Base-by-base conservation (phyloP, 1,139 yeast species). In the Yamadazyma sp. region DNA sequence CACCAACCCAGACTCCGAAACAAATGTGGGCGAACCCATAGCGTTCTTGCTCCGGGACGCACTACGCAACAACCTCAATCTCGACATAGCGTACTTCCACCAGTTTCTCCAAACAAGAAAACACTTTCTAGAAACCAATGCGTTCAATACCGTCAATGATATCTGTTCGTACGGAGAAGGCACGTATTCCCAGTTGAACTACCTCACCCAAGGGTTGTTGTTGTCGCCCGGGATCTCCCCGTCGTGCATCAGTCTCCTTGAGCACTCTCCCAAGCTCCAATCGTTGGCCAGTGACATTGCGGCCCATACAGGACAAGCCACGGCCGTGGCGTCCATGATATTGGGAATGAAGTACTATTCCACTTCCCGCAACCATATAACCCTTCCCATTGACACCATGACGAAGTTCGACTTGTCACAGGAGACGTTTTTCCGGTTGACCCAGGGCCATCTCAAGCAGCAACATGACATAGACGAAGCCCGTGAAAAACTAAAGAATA, bases 251-350 rank as follows among this genome's bases (percentile, higher is more conserved):
- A 58, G 62, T 29, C 54, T 81, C 17, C 59, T 84, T 28, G 80
- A 79, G 43, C 59, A 60, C 29, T 67, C 78, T 23, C 58, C 73
- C 0, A 47, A 50, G 4, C 54, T 82, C 34, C 73, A 77, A 50
- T 53, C 57, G 7, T 59, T 64, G 6, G 59, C 78, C 3, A 67
- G 78, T 32, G 89, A 85, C 45, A 76, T 85, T 17, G 77, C 83
- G 15, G 95, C 94, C 0, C 95, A 87, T 58, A 64, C 86, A 24
- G 96, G 96, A 3, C 95, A 87, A 56, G 86, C 94, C 1, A 79
- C 84, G 2, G 82, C 89, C 0, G 69, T 87, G 6, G 82, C 88
- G 1, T 72, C 86, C 2, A 71, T 80, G 64, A 68, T 87, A 10
- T 66, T 83, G 37, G 88, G 86, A 0, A 57, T 81, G 39, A 67